Base-by-base conservation (phyloP, 768 basidiomycete genomes). In the Leccinum obscurum region DNA sequence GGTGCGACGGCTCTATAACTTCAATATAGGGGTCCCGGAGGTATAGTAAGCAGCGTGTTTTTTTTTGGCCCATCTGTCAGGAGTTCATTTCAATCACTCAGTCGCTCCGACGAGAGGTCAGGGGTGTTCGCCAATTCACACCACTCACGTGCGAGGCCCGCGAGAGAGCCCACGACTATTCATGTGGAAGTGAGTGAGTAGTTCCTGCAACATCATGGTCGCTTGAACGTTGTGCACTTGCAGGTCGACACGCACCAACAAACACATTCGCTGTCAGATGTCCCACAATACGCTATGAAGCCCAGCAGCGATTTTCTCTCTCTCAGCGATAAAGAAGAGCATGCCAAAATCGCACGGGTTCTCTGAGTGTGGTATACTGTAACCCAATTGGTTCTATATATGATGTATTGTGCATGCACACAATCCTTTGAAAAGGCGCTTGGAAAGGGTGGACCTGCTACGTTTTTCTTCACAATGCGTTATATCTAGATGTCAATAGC, bases 1-100 rank as follows among this genome's bases (percentile, higher is more conserved):
- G 10, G 85, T 87, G 20, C 82, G 86, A 53, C 79, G 85, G 20
- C 75, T 87, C 9, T 80, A 83, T 35, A 85, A 81, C 61, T 87
- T 82, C 68, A 65, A 63, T 34, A 32, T 66, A 17, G 56, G 56
- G 13, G 56, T 60, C 17, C 68, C 68, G 9, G 75, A 76, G 26
- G 61, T 76, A 46, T 75, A 70, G 72, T 67, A 57, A 66, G 74
- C 57, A 50, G 32, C 5, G 7, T n/a, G n/a, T 35, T 26, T 52
- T 51, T 51, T 44, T 9, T 3, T 3, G n/a, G 15, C 24, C 26
- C 13, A 2, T 49, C 24, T 37, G 35, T 24, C 11, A 11, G 24
- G 1, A 3, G 9, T 30, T 64, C 20, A 69, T 22, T 37, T 50
- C 28, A 6, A 41, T 49, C 14, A n/a, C 15, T 5, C 48, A 72